Evolutionary conservation across 257 asterid species (phyloP), one percentile per base, ranked within the genome.

Genomic region (Solanum peruvianum): DNA sequence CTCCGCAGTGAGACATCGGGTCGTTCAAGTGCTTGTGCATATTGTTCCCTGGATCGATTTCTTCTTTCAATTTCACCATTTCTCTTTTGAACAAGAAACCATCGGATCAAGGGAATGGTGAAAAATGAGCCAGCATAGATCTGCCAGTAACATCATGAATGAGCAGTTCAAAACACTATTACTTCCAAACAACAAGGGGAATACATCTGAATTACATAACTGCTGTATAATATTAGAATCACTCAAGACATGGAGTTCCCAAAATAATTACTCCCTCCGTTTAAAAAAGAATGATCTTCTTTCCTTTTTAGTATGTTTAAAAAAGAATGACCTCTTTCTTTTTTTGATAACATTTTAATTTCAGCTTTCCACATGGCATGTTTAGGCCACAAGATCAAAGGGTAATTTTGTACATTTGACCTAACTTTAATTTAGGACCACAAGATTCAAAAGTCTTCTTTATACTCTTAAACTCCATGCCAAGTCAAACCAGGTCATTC

Each of bases 111-210:
- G 83, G 99, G 99, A 88, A 97, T 97, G 64, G 95, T 96, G 86
- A 97, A 97, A 93, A 97, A 97, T 86, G 99, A 96, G 87, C 97
- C 98, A 87, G 99, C 99, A 82, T 97, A 97, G 76, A 97, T 88
- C 99, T 97, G 96, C 93, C 90, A 87, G 88, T 86, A 81, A 82
- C 69, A 56, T 58, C 47, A 86, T 44, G 15, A 85, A 42, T 31
- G 47, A 85, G 45, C 39, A 84, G 29, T 41, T 16, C 13, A 15
- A 62, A 84, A 84, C 52, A 64, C 67, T 80, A 29, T 80, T 27
- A 80, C 67, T 80, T 18, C 84, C 18, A 47, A 80, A 80, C 25
- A 47, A 45, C 71, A 73, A 82, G 52, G 39, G 69, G 47, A 42
- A 29, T 56, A 33, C 33, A 45, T 41, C 85, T 31, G 13, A 75